Evolutionary conservation across 2,329 filamentous ascomycete genomes (phyloP), one percentile per base, ranked within the genome.

Genomic region (Diaporthe sp.): DNA sequence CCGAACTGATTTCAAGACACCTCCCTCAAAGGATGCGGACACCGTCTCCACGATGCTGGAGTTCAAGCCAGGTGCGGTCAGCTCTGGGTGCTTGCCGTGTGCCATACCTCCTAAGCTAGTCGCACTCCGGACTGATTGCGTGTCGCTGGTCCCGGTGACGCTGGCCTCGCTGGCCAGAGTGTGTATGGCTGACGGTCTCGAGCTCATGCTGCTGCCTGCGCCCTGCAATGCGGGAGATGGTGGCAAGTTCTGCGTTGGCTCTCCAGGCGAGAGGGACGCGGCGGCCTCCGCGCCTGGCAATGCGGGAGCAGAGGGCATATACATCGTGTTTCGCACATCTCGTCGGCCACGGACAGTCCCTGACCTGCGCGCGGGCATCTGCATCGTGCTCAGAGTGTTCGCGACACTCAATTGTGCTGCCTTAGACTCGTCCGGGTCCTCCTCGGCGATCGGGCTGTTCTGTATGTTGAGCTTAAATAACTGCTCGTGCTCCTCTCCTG

Each of bases 31-130:
- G 72, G 91, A 92, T 19, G 94, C 94, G 77, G 92, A 97, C n/a
- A 98, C 92, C 0, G 94, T 97, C 84, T 99, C 97, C 70, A 98
- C 94, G 73, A 98, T 90, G 19, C 96, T 98, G 4, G 94, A 92
- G 83, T 95, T 97, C 8, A 99, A 87, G 3, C 97, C 96, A 1
- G 94, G 91, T 13, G 91, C 90, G 72, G 93, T 90, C 84, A 98
- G 88, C 25, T 98, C 95, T 0, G 95, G 93, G 82, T 99, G 97
- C 80, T 92, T 93, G 71, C 91, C 86, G n/a, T 94, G 91, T 5
- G 89, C 89, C 58, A 93, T 86, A 60, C 92, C 91, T 79, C 92
- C 92, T 57, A 96, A 86, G 2, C 95, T 98, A 78, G 95, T 94
- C 2, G 94, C 94, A 3, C 97, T 99, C 67, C 96, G 93, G 76